Base-by-base conservation (phyloP, 805 yeast species). In the Pichia cabralensis region DNA sequence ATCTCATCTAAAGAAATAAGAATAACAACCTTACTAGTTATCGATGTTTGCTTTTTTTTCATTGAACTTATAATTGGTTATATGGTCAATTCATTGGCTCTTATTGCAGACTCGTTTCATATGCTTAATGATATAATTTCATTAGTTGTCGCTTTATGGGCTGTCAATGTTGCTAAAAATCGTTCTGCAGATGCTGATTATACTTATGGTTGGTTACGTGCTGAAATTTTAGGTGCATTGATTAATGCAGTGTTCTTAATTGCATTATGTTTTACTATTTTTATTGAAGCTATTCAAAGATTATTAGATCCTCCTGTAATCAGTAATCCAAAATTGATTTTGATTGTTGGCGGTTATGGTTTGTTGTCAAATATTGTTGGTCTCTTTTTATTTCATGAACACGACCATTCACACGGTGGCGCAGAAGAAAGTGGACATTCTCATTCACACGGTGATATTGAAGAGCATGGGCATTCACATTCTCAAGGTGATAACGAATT, bases 121-220 rank as follows among this genome's bases (percentile, higher is more conserved):
- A 92, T 92, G 97, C 67, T 89, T 44, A 89, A 92, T 61, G 98
- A 89, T 60, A 83, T 89, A 36, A 76, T 89, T 39, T 85, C 96
- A 1, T 65, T 89, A 23, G 44, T 88, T 14, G 86, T 89, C 33
- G 98, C 98, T 0, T 63, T 88, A 22, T 89, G 96, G 96, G 98
- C 98, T 0, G 97, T 92, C 15, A 73, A 73, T 42, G 95, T 86
- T 10, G 86, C 96, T 34, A 80, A 80, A 47, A 74, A 74, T 26
- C 72, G 76, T 49, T 74, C 76, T 20, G 92, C 95, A 1, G 92
- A 85, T 54, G 79, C 92, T 3, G 78, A 77, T 38, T 89, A 83
- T 61, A 92, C 97, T 3, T 89, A 92, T 50, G 98, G 98, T 13
- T 85, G 96, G 95, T 94, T 89, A 57, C 70, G 98, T 46, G 97